Conservation (phyloP, 2,329 filamentous ascomycete genomes). For the Arthroderma sp. region DNA sequence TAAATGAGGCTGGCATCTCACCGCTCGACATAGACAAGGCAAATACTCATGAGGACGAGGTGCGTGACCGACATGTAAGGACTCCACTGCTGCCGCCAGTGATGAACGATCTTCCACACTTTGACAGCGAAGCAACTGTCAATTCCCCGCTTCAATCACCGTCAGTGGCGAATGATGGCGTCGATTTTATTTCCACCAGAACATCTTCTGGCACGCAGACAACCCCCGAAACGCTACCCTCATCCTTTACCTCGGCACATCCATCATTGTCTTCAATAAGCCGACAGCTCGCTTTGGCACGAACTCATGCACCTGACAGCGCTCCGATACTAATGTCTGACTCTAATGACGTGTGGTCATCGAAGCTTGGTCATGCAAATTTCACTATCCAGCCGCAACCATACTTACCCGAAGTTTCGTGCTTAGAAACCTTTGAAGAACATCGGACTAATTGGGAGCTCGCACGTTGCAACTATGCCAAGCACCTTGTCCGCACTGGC, state of each 20-base stretch:
- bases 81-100: conserved; percentile 79
- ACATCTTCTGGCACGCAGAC: conserved; percentile 38
- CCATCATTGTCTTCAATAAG: conserved; percentile 66
- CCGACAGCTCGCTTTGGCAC: conserved; percentile 32
- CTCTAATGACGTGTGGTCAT: conserved; percentile 64
- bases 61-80: conserved; percentile 53
- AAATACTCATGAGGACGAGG: conserved; percentile 36
- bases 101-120: conserved; percentile 45
- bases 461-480: conserved; percentile 74
- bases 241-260: conserved; percentile 63
- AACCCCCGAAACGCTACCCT: conserved; percentile 36
- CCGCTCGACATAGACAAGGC: conserved; percentile 42
- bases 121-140: conserved; percentile 41
- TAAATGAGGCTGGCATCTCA: conserved; percentile 35
- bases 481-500: conserved; percentile 72
- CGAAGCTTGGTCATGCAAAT: conserved; percentile 79
- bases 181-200: conserved; percentile 26
- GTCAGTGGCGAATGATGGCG: conserved; percentile 50
- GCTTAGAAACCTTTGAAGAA: conserved; percentile 47
- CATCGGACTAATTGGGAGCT: conserved; percentile 69
- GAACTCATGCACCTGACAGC: conserved; percentile 42
- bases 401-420: conserved; percentile 53
- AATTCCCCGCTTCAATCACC: conserved; percentile 81
- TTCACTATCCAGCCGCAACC: conserved; percentile 77
- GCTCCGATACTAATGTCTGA: conserved; percentile 54